Base-by-base conservation (phyloP, 192 early-diverging fungal genomes). In the Backusella psychrophila region DNA sequence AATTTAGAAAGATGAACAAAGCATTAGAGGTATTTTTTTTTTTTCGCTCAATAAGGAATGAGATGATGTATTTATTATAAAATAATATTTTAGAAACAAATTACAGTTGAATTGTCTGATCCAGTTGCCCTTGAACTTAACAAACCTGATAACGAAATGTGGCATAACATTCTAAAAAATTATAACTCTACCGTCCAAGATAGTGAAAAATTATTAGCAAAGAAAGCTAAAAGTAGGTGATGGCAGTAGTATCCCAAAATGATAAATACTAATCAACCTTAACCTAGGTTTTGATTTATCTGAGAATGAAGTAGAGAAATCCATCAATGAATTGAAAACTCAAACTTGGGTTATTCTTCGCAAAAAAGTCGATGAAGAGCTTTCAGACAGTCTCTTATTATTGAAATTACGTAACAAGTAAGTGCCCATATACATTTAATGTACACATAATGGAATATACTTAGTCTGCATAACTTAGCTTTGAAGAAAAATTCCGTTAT, bases 401-500 rank as follows among this genome's bases (percentile, higher is more conserved):
- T 86, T 92, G 52, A 91, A 94, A 71, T 84, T 98, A 65, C 89
- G 94, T 35, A 87, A 81, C 36, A 76, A 63, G 85, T 87, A 71
- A 63, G 52, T 49, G 1, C 12, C 19, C 33, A 33, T 23, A 26
- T 56, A 19, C n/a, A 35, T 69, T 29, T 36, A 71, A 41, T 39
- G 6, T 46, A 35, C 21, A 52, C 36, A 74, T 33, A 69, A 73
- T 29, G 41, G 52, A 17, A 23, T 26, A 33, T 41, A 44, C 67
- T 38, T 63, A 66, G 15, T 46, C 19, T 74, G 35, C 42, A 65
- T 79, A 39, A 19, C 42, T 39, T 66, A 87, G 88, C 67, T 96
- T 99, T 74, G 96, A 99, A 84, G 91, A 92, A 72, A 87, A 91
- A 71, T 99, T 99, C 89, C 84, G 97, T 52, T 99, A 99, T 80